Evolutionary conservation across 257 asterid genomes (phyloP).

Genomic region (Lycium barbarum): DNA sequence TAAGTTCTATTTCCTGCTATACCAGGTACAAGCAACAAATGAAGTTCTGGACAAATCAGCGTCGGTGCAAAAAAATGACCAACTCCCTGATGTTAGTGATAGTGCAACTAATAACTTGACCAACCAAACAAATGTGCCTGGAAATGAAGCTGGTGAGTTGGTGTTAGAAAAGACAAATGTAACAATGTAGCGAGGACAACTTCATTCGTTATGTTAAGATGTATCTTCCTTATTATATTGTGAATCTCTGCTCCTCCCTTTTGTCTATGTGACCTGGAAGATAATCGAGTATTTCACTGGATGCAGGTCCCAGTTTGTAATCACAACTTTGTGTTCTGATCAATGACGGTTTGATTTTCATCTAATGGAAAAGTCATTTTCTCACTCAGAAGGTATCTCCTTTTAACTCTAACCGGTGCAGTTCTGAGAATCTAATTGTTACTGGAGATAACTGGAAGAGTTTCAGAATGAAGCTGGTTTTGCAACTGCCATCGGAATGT

Average conservation of each 20-base stretch:
- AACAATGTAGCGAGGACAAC: background rate
- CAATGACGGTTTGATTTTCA: background rate
- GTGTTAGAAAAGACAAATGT: background rate
- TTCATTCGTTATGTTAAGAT: background rate
- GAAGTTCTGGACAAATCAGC: slow-evolving; percentile 44
- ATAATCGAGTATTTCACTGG: background rate
- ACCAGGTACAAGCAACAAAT: slow-evolving; percentile 52
- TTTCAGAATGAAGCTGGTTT: background rate
- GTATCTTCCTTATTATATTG: background rate
- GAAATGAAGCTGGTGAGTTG: slow-evolving; percentile 52
- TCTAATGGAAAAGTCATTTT: background rate
- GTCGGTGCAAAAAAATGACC: slow-evolving; percentile 42
- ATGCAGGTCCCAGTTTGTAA: slow-evolving; percentile 25
- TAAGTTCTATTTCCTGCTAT: slow-evolving; percentile 27
- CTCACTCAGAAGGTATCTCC: background rate
- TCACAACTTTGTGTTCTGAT: background rate
- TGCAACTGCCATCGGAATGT: background rate
- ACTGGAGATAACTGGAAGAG: background rate
- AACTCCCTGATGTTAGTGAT: slow-evolving; percentile 35
- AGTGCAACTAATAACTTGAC: slow-evolving; percentile 38
- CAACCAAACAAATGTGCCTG: slow-evolving; percentile 41
- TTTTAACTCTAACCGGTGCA: background rate
- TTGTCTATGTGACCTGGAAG: slow-evolving; percentile 5
- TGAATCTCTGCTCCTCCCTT: background rate
- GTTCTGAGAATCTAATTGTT: background rate